phyloP scores from a whole-genome alignment of 2,329 filamentous ascomycete species.

The Cladophialophora bantiana region DNA sequence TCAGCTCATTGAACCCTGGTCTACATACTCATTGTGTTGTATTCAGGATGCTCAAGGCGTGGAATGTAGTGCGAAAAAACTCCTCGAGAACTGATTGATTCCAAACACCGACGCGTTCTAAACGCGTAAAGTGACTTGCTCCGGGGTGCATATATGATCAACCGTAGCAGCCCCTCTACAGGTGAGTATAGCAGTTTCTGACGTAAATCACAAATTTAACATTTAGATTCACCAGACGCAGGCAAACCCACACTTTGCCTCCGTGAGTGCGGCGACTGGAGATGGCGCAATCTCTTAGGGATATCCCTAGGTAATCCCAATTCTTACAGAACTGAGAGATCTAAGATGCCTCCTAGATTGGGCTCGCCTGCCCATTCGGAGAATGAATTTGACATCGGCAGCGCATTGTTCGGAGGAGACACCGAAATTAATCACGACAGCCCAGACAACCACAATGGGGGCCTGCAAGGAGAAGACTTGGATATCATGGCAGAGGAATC shows the following conservation, averaged over 20 bases:
- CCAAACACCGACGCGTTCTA: conserved; percentile 16
- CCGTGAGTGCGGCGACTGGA: neutral
- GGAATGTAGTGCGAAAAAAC: neutral
- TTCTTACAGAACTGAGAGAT: neutral
- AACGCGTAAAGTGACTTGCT: conserved; percentile 29
- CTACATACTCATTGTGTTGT: conserved; percentile 31
- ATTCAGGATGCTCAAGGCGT: neutral
- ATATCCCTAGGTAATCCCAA: neutral
- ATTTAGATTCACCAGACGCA: conserved; percentile 25
- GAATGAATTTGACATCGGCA: conserved; percentile 88
- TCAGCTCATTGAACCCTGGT: neutral
- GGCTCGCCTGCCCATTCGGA: conserved; percentile 85
- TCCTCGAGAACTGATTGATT: neutral
- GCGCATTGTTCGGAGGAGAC: conserved; percentile 72
- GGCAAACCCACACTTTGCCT: conserved; percentile 8
- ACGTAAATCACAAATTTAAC: neutral
- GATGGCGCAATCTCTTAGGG: neutral
- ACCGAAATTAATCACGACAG: conserved; percentile 58
- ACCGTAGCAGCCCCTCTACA: conserved; percentile 16
- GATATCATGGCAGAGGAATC: conserved; percentile 59
- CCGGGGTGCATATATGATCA: neutral
- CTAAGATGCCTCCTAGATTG: conserved; percentile 48
- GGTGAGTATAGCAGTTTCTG: neutral
- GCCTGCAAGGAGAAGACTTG: conserved; percentile 39
- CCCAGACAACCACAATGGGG: conserved; percentile 42